Conservation (phyloP, 164 flowering plant species). For the Magnolia officinalis region DNA sequence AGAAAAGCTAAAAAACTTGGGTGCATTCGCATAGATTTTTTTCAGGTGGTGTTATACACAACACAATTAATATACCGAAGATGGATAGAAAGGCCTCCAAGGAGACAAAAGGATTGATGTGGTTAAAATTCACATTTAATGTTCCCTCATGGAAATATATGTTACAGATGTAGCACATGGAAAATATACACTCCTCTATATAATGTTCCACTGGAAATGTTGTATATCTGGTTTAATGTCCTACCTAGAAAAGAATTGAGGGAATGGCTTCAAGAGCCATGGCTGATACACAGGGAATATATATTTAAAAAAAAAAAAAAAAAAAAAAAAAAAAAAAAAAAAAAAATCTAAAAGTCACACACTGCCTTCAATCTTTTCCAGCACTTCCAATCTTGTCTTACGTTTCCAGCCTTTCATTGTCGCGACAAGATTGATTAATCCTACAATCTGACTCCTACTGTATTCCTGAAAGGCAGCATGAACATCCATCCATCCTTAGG, state of each 20-base stretch:
- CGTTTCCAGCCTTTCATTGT: conserved; percentile 94
- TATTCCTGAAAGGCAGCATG: conserved; percentile 61
- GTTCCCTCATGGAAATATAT: conserved; percentile 14
- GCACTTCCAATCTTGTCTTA: conserved; percentile 76
- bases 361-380: conserved; percentile 69
- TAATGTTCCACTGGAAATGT: background rate
- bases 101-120: conserved; percentile 2
- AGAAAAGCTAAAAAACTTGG: no score
- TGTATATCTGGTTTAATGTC: no score
- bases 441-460: conserved; percentile 70
- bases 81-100: background rate
- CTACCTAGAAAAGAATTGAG: background rate
- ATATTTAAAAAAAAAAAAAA: no score
- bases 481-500: background rate
- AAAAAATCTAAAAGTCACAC: conserved; percentile 2
- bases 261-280: conserved; percentile 15
- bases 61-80: no score
- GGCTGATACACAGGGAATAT: background rate
- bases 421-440: conserved; percentile 87
- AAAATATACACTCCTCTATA: conserved; percentile 19
- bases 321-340: no score
- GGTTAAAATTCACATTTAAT: conserved; percentile 22
- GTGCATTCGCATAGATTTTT: no score
- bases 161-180: conserved; percentile 10
- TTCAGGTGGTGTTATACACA: no score